Conservation (phyloP, 164 flowering plant species). For the Vitis vinifera region ASM3070453v1 NC_081815.1:2932501-2933000, state of each 20-base stretch:
- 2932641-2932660: conserved; percentile 23
- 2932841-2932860: no score
- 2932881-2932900: background rate
- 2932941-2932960: background rate
- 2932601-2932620: conserved; percentile 26
- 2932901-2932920: background rate
- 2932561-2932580: conserved; percentile 27
- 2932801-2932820: no score
- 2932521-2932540: conserved; percentile 24
- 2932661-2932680: conserved; percentile 14
- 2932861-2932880: conserved; percentile 1
- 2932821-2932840: no score
- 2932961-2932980: conserved; percentile 16
- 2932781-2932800: no score
- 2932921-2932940: conserved; percentile 4
- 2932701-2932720: conserved; percentile 16
- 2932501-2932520: conserved; percentile 35
- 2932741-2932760: no score
- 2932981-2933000: conserved; percentile 17
- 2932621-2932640: conserved; percentile 29
- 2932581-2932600: conserved; percentile 22
- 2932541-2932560: conserved; percentile 28
- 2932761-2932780: no score
- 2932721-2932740: conserved; percentile 21
- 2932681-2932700: conserved; percentile 29